A percentile compares a stretch with the other conserved stretches of the same genome.
phyloP scores from a whole-genome alignment of 2,329 filamentous ascomycete species.

The Thelonectria blattea region DNA sequence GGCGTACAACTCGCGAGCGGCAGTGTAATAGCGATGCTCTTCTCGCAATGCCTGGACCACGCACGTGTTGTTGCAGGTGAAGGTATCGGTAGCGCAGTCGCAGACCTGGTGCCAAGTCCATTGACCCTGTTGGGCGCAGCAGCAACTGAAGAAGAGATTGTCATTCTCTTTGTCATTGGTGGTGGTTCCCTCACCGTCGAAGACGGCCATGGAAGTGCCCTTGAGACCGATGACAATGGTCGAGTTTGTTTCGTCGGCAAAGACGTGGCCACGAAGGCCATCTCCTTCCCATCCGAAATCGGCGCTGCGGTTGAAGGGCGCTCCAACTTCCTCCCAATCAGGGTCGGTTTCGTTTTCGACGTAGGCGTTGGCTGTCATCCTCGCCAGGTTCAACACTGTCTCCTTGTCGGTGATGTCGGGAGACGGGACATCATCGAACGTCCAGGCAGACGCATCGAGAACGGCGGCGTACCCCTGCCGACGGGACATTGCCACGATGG shows the following conservation, averaged over 20 bases:
- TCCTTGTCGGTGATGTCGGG: conserved; percentile 87
- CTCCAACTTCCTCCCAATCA: conserved; percentile 84
- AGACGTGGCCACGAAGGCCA: conserved; percentile 90
- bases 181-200: conserved; percentile 95
- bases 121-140: conserved; percentile 91
- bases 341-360: conserved; percentile 72
- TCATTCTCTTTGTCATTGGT: conserved; percentile 98
- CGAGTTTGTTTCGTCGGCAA: conserved; percentile 82
- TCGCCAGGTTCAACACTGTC: conserved; percentile 82
- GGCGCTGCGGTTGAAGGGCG: conserved; percentile 81
- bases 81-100: conserved; percentile 86
- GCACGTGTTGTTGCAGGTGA: conserved; percentile 91
- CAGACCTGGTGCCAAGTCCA: conserved; percentile 92
- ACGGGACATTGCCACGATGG: conserved; percentile 75
- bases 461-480: conserved; percentile 70
- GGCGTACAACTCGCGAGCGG: conserved; percentile 85
- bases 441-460: conserved; percentile 80
- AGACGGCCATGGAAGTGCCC: conserved; percentile 87
- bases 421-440: conserved; percentile 75
- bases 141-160: conserved; percentile 97
- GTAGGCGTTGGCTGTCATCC: conserved; percentile 91
- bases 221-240: conserved; percentile 94
- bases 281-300: conserved; percentile 94
- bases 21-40: conserved; percentile 91
- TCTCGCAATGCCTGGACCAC: conserved; percentile 75